Evolutionary conservation across 345 rosid genomes (phyloP).

Genomic region (Camelina neglecta): DNA sequence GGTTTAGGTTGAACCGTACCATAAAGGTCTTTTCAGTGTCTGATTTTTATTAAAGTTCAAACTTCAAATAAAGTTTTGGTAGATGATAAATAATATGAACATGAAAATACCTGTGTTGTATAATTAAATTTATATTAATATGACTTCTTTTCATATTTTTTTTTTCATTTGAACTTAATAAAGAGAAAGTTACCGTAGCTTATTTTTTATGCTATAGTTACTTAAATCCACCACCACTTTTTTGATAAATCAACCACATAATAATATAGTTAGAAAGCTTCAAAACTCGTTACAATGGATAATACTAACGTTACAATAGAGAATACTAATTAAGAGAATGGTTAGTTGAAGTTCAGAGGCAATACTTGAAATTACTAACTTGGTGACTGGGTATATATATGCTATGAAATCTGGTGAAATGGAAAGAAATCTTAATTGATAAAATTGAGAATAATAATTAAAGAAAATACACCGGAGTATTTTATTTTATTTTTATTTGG

Average conservation of each 20-base stretch:
- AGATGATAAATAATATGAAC: not conserved
- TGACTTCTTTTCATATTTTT: not conserved
- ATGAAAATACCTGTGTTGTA: not conserved
- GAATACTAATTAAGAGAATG: too few species aligned
- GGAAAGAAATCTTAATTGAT: not conserved
- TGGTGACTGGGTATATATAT: too few species aligned
- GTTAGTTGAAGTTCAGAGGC: too few species aligned
- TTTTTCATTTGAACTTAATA: not conserved
- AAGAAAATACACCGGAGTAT: too few species aligned
- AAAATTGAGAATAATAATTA: too few species aligned
- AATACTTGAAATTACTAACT: not conserved
- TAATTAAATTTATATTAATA: too few species aligned
- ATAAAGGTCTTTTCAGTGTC: not conserved
- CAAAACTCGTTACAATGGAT: not conserved
- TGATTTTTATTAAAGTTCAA: too few species aligned
- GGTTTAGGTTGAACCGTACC: too few species aligned
- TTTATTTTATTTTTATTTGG: too few species aligned
- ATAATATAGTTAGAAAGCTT: not conserved
- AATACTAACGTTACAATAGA: too few species aligned
- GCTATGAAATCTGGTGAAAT: not conserved
- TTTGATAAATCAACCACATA: too few species aligned
- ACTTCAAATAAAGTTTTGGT: not conserved
- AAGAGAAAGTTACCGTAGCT: not conserved
- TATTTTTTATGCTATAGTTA: not conserved
- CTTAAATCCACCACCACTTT: not conserved